Evolutionary conservation across 2,329 filamentous ascomycete species (phyloP).

Genomic region (Epicoccum nigrum): DNA sequence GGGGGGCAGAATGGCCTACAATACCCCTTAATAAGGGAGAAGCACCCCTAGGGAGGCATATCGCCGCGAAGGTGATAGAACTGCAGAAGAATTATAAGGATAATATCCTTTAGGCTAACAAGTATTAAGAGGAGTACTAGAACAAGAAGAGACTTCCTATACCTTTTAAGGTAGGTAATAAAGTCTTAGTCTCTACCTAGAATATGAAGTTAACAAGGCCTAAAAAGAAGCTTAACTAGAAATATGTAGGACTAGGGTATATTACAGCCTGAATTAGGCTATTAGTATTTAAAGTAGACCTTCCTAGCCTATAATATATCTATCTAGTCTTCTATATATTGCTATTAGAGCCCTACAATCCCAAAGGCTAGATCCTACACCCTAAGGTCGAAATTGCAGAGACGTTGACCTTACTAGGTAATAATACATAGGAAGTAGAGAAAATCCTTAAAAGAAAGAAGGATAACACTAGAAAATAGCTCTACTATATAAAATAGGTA

Average conservation of each 20-base stretch:
- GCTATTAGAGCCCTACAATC: not conserved
- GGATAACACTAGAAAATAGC: not conserved
- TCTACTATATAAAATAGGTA: not conserved
- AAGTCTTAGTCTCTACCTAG: not conserved
- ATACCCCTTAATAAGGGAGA: not conserved
- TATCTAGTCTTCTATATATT: not conserved
- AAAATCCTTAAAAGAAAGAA: not conserved
- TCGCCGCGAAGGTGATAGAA: not conserved
- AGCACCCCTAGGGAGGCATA: not conserved
- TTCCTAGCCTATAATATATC: not conserved
- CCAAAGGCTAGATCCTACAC: not conserved
- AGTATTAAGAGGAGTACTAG: not conserved
- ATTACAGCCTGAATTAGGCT: not conserved
- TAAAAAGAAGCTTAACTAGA: not conserved
- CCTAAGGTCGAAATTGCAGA: not conserved
- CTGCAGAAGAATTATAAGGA: not conserved
- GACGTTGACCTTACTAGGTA: not conserved
- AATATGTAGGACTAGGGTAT: not conserved
- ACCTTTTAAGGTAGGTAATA: not conserved
- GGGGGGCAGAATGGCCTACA: not conserved
- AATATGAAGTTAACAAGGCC: not conserved
- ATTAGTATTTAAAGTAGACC: not conserved
- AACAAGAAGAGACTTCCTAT: not conserved
- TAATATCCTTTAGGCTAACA: not conserved
- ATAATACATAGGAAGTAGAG: not conserved